Evolutionary conservation across 139 green algal species (phyloP).

Genomic region (Chlamydomonas sp.): DNA sequence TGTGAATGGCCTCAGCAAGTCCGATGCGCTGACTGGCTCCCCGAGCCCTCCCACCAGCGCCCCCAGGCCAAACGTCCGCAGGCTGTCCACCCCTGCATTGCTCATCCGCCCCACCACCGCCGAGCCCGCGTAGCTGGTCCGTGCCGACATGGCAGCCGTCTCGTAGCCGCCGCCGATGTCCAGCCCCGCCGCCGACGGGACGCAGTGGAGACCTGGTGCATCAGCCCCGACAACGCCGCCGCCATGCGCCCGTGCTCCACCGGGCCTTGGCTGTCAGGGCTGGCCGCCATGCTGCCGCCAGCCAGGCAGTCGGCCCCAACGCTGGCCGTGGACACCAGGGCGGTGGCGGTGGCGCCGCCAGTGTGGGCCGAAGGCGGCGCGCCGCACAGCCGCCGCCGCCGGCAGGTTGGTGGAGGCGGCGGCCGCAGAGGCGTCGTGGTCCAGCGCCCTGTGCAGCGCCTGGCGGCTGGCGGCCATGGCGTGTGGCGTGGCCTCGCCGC

Average conservation of each 20-base stretch:
- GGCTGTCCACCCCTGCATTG: slow-evolving; percentile 5
- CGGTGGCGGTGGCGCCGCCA: no score
- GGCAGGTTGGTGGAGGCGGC: no score
- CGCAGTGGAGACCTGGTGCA: neutral
- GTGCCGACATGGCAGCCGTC: neutral
- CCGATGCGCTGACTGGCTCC: neutral
- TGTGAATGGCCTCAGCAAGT: slow-evolving; percentile 7
- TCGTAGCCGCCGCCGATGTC: neutral
- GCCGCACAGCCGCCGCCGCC: no score
- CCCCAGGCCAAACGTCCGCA: neutral
- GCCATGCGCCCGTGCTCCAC: neutral
- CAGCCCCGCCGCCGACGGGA: neutral
- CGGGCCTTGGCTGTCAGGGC: neutral
- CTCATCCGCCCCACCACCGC: neutral
- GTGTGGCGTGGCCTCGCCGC: no score
- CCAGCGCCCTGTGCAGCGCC: no score
- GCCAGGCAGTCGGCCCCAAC: no score
- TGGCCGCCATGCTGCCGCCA: neutral
- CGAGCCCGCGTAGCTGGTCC: slow-evolving; percentile 1
- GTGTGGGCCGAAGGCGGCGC: no score
- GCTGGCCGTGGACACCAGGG: no score
- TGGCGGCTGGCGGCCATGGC: no score
- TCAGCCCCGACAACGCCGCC: neutral
- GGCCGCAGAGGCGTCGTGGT: no score
- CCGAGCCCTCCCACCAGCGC: neutral